Conservation (phyloP, 345 rosid species). For the Acer yangbiense region DNA sequence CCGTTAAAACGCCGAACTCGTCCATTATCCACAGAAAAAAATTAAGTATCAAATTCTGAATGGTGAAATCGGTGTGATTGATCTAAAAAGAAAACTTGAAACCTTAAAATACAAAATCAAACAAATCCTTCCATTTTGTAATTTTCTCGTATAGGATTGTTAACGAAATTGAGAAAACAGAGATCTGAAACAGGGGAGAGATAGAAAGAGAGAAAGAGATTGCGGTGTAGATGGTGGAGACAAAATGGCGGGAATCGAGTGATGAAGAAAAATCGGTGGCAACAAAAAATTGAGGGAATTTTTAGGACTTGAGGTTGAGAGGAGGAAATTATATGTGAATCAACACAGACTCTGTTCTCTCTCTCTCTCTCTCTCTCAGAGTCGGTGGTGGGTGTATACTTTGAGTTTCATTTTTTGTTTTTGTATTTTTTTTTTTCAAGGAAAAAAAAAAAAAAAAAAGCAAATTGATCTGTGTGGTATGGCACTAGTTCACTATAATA, state of each 20-base stretch:
- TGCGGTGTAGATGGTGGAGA: conserved; percentile 9
- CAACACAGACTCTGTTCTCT: not conserved
- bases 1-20: conserved; percentile 80
- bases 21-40: conserved; percentile 48
- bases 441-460: no score
- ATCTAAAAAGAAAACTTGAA: not conserved
- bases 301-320: conserved; percentile 7
- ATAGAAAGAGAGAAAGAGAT: not conserved
- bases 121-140: not conserved
- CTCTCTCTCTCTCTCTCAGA: conserved; percentile 1
- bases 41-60: not conserved
- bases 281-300: conserved; percentile 16
- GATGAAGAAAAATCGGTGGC: conserved; percentile 15
- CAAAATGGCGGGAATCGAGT: conserved; percentile 25
- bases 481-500: no score
- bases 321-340: not conserved
- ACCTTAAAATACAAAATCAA: not conserved
- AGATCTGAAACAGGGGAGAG: not conserved
- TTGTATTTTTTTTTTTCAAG: not conserved
- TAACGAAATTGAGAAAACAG: conserved; percentile 1
- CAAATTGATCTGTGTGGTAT: no score
- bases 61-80: not conserved
- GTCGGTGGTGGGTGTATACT: not conserved
- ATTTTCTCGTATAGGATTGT: not conserved
- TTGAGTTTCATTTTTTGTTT: not conserved